Conservation (phyloP, 345 rosid genomes). For the Lepidium aucheri region DNA sequence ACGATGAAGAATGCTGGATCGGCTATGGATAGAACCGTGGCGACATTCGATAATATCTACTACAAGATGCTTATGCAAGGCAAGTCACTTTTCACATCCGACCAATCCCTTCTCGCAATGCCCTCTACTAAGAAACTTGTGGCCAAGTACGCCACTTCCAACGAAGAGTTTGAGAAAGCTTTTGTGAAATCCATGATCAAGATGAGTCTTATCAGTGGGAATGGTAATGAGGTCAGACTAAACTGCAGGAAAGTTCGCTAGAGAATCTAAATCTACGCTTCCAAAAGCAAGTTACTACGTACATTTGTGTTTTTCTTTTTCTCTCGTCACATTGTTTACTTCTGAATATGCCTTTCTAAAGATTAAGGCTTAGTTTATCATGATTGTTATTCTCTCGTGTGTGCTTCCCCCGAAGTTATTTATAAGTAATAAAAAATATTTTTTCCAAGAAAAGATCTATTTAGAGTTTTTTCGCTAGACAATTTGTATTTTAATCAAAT, state of each 20-base stretch:
- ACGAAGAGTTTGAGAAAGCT: constrained; percentile 42
- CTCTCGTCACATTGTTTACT: not conserved
- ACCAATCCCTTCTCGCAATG: constrained; percentile 57
- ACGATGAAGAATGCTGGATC: constrained; percentile 59
- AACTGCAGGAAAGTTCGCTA: constrained; percentile 48
- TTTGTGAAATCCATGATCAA: constrained; percentile 74
- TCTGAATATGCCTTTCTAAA: not conserved
- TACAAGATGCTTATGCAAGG: constrained; percentile 67
- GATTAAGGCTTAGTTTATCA: not conserved
- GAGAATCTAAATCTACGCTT: not conserved
- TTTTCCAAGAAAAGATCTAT: not conserved
- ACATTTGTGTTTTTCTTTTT: not conserved
- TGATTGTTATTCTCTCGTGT: not conserved
- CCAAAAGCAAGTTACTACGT: not conserved
- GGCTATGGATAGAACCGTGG: constrained; percentile 36
- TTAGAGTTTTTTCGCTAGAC: too few relatives aligned
- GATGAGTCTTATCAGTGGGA: constrained; percentile 66
- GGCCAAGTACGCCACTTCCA: constrained; percentile 42
- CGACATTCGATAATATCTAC: constrained; percentile 53
- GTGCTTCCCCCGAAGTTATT: not conserved
- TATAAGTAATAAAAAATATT: not conserved
- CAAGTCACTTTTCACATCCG: constrained; percentile 67
- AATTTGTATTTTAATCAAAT: too few relatives aligned
- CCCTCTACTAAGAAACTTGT: constrained; percentile 45
- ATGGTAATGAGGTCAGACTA: constrained; percentile 68